A percentile compares a stretch with the other conserved stretches of the same genome.
These are phyloP conservation scores for Magnaporthiopsis rhizophila DNA, from an alignment of 2,329 filamentous ascomycete species.

Conservation along the genomic window DNA sequence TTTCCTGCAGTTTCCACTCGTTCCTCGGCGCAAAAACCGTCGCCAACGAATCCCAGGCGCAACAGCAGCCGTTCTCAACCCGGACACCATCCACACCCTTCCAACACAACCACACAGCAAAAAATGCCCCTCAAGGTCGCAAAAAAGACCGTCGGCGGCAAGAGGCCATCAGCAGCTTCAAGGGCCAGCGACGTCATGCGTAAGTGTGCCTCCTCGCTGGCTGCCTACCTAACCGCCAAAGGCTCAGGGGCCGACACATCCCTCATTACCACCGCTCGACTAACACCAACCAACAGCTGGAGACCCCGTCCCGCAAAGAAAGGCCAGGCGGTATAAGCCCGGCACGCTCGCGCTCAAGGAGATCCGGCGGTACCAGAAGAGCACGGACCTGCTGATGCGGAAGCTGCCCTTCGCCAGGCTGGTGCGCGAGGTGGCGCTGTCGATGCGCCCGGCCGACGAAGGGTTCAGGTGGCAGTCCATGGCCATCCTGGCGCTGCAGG, in stretches of 20 bases:
- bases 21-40: neutral
- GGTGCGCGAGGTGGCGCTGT: conserved; percentile 67
- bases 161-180: neutral
- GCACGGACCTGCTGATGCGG: conserved; percentile 75
- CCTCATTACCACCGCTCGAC: neutral
- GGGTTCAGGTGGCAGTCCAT: conserved; percentile 94
- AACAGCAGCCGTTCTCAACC: neutral
- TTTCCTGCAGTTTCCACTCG: neutral
- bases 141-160: neutral
- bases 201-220: conserved; percentile 16
- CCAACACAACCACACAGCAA: neutral
- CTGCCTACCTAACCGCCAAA: neutral
- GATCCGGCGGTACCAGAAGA: conserved; percentile 84
- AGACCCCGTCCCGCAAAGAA: conserved; percentile 58
- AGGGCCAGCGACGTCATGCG: conserved; percentile 34
- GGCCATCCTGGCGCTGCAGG: conserved; percentile 86
- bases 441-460: conserved; percentile 52
- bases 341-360: conserved; percentile 85
- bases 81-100: neutral
- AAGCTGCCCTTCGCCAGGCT: conserved; percentile 76
- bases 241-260: neutral
- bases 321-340: conserved; percentile 60
- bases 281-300: conserved; percentile 46
- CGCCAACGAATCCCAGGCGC: neutral
- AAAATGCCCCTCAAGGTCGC: neutral